Evolutionary conservation across 2,329 filamentous ascomycete species (phyloP), one percentile per base, ranked within the genome.

Genomic region (Elsinoe ampelina): DNA sequence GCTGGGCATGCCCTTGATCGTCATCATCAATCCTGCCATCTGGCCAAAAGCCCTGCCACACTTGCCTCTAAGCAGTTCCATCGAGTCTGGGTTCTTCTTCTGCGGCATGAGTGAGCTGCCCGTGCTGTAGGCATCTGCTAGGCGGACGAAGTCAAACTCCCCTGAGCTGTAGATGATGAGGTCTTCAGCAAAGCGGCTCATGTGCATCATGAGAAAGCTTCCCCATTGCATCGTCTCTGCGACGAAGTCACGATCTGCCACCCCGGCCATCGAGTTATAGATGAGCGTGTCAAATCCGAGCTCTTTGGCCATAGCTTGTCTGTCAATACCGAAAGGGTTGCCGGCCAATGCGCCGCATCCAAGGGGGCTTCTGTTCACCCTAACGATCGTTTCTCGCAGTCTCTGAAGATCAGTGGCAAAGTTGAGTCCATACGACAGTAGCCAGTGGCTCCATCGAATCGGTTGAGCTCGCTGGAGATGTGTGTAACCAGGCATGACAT

Each of bases 401-500:
- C 89, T 82, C 75, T 93, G 80, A 34, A 95, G 80, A 70, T 95
- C 89, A 36, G 76, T 76, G 12, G 80, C 76, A 66, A 95, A 92
- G 32, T 82, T 80, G 51, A 82, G 80, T 52, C 80, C 87, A 67
- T 90, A 85, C 48, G 84, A 85, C 61, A 95, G 73, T 67, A 95
- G 77, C 85, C 85, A 92, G 67, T 93, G 88, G 57, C 80, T 83
- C 86, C 86, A 95, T 60, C 86, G 78, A 63, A 95, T 83, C 1
- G 89, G 88, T 72, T 87, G 81, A 2, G 88, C 88, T 55, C 87
- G 84, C 73, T 95, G 89, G 35, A 93, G 74, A 71, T 95, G 89
- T 12, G 89, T 95, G 73, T 95, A 95, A 2, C 87, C 87, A 1
- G 89, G 89, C 86, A 95, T 93, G 65, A 95, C 70, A 61, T 82